phyloP scores from a whole-genome alignment of 163 green algal species.

The Chloromonas sp. region DNA sequence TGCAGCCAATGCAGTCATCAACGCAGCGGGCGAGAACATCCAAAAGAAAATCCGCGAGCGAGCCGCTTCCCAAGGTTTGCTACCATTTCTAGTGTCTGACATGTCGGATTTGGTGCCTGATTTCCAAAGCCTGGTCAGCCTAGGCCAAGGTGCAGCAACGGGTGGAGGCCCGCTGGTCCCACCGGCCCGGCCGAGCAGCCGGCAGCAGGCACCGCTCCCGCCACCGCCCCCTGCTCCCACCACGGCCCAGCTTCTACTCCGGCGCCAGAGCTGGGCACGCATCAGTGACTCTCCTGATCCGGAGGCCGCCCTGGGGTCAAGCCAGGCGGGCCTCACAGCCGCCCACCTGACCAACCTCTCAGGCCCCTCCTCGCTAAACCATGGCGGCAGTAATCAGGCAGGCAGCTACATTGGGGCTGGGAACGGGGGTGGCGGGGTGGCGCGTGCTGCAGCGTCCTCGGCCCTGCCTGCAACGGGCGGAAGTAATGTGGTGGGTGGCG shows the following conservation, averaged over 20 bases:
- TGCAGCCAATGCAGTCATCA: conserved; percentile 44
- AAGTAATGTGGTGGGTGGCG: neutral
- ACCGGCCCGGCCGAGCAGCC: neutral
- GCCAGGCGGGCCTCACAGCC: neutral
- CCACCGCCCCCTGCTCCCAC: too few species aligned
- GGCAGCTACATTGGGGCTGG: neutral
- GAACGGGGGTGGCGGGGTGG: too few species aligned
- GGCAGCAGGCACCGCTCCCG: too few species aligned
- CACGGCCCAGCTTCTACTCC: too few species aligned
- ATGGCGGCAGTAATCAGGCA: neutral
- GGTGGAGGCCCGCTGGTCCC: neutral
- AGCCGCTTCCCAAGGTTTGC: conserved; percentile 19
- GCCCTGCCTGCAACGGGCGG: neutral
- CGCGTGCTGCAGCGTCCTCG: neutral
- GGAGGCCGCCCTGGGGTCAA: neutral
- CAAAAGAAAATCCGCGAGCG: conserved; percentile 36
- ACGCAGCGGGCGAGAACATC: conserved; percentile 41
- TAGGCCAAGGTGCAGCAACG: neutral
- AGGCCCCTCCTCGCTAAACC: neutral
- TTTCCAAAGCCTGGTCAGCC: neutral
- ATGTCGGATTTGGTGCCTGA: conserved; percentile 24
- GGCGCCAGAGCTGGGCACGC: too few species aligned
- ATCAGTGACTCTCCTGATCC: neutral
- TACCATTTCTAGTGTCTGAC: conserved; percentile 36
- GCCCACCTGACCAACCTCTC: neutral